Conservation (phyloP, 2,329 filamentous ascomycete genomes). For the Aspergillus costaricaensis region DNA sequence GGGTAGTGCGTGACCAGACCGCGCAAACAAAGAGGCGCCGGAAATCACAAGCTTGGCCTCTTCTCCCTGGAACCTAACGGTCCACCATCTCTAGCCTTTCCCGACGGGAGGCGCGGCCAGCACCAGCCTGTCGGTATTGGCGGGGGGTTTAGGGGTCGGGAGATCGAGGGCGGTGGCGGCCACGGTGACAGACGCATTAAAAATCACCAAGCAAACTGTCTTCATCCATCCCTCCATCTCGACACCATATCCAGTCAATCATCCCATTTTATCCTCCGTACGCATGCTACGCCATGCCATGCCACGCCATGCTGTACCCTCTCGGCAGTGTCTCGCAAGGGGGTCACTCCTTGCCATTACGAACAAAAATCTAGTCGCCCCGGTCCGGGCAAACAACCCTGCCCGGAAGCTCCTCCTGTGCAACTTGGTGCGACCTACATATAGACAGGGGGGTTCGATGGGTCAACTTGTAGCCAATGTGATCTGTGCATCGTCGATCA, state of each 20-base stretch:
- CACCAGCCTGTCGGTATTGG: conserved; percentile 23
- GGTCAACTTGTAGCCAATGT: background rate
- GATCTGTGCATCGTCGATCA: background rate
- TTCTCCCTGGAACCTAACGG: conserved; percentile 7
- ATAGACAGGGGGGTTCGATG: background rate
- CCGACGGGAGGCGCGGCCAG: conserved; percentile 12
- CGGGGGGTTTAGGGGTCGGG: conserved; percentile 4
- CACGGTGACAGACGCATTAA: background rate
- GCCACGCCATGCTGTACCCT: background rate
- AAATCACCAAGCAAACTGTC: background rate
- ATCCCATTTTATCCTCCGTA: background rate
- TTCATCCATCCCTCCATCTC: background rate
- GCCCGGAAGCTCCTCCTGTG: background rate
- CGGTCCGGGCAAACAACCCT: background rate
- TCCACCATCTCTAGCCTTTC: conserved; percentile 8
- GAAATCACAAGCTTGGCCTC: background rate
- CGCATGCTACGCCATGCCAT: background rate
- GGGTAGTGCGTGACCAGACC: background rate
- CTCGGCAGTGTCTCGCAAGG: background rate
- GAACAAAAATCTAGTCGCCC: background rate
- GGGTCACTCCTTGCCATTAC: background rate
- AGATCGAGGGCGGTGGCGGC: background rate
- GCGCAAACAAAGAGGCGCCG: background rate
- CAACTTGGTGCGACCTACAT: background rate
- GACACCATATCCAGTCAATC: no score